phyloP scores from a whole-genome alignment of 495 filamentous ascomycete genomes.

The Penicillium taxi region DNA sequence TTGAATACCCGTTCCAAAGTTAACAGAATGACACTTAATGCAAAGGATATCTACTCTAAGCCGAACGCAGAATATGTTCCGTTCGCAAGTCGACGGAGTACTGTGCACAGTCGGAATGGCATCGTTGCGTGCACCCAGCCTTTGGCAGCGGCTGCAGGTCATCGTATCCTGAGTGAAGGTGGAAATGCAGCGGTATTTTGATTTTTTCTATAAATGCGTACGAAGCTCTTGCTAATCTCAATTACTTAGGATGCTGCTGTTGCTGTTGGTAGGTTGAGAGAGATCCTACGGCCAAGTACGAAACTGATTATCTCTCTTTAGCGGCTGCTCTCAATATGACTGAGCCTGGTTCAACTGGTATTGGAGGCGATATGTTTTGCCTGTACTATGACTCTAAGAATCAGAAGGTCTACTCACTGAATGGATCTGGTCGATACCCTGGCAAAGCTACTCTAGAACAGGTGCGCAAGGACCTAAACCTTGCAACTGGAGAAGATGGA shows the following conservation, averaged over 20 bases:
- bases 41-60: neutral
- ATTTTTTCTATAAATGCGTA: no score
- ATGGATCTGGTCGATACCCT: neutral
- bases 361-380: constrained; percentile 2
- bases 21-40: no score
- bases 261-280: neutral
- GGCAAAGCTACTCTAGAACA: neutral
- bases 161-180: constrained; percentile 1
- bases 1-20: no score
- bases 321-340: constrained; percentile 1
- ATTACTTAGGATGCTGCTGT: neutral
- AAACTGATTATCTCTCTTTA: neutral
- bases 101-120: neutral
- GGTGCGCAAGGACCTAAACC: neutral
- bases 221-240: neutral
- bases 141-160: neutral
- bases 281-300: neutral
- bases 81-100: neutral
- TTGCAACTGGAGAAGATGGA: neutral
- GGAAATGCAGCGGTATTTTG: constrained; percentile 1
- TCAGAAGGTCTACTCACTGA: neutral
- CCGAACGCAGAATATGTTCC: neutral
- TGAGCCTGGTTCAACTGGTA: constrained; percentile 1
- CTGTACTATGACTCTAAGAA: neutral
- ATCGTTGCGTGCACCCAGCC: constrained; percentile 2